Evolutionary conservation across 441 rosid species (phyloP), one percentile per base, ranked within the genome.

Genomic region (Gossypium gossypioides): DNA sequence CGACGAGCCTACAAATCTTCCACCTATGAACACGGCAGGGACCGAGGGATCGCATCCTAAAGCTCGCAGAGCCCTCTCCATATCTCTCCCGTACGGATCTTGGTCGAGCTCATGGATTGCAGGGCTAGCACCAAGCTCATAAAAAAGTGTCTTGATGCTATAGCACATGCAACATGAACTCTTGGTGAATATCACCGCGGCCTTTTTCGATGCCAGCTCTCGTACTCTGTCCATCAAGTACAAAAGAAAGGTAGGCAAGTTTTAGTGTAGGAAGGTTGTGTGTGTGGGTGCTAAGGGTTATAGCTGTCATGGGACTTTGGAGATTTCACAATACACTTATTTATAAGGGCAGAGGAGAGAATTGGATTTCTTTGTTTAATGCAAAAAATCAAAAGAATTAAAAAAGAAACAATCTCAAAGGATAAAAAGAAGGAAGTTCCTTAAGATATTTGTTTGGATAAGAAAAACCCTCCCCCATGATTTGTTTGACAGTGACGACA

Each of bases 141-240:
- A 90, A 76, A 92, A 89, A 29, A 92, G 90, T 32, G 85, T 80
- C 89, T 86, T 90, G 84, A 92, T 88, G 85, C 96, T 90, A 55
- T 92, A 91, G 80, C 96, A 86, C 96, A 90, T 90, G 81, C 88
- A 92, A 71, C 97, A 92, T n/a, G 97, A 83, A 76, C 97, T 92
- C 85, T 86, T 92, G 37, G 94, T 90, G 84, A 92, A 92, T 69
- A 92, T 92, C 81, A 90, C 97, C 1, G 95, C 94, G n/a, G 97
- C 97, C 76, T 88, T 92, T 78, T 82, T 86, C 13, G 93, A 84
- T 19, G 96, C 88, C 78, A 92, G 80, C 6, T 92, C 91, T 82
- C 87, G 87, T 34, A 92, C 80, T 55, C 78, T 86, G 18, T 92
- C 97, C 97, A 91, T 89, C 4, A 52, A 62, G n/a, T 0, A 9